Evolutionary conservation across 768 basidiomycete species (phyloP).

Genomic region (Boletellus ananiceps): DNA sequence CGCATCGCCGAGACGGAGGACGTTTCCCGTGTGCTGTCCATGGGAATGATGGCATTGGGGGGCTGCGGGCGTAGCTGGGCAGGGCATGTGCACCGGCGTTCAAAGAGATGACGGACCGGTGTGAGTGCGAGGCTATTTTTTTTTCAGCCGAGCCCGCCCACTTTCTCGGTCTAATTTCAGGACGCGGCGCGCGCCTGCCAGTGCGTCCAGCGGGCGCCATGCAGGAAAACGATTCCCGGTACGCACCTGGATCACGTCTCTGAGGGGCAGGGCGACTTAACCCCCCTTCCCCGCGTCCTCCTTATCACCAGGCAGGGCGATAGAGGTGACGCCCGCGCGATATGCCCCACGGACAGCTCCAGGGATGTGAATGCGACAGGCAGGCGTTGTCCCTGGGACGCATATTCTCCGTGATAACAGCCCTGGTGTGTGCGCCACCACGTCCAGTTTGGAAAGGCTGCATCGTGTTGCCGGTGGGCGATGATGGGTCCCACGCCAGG

Average conservation of each 20-base stretch:
- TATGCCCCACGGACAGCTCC: conserved; percentile 12
- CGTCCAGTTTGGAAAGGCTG: background rate
- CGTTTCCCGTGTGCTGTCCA: conserved; percentile 12
- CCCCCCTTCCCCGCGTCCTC: background rate
- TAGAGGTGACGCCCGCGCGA: conserved; percentile 32
- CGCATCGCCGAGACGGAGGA: conserved; percentile 13
- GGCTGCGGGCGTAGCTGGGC: conserved; percentile 12
- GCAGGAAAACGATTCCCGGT: conserved; percentile 62
- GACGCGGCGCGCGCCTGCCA: conserved; percentile 58
- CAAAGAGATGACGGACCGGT: conserved; percentile 52
- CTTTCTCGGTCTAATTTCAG: conserved; percentile 52
- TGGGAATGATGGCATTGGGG: conserved; percentile 18
- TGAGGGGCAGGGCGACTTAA: conserved; percentile 28
- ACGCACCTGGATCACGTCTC: conserved; percentile 37
- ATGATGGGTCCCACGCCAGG: too few species aligned
- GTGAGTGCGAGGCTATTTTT: conserved; percentile 49
- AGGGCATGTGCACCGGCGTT: conserved; percentile 31
- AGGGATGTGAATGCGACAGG: background rate
- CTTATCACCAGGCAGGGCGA: conserved; percentile 24
- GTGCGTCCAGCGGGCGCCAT: conserved; percentile 54
- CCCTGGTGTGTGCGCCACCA: background rate
- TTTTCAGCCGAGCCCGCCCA: conserved; percentile 68
- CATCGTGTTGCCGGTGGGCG: background rate
- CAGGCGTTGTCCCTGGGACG: conserved; percentile 8
- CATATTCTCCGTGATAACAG: conserved; percentile 24